A percentile compares a stretch with the other conserved stretches of the same genome.
Conservation (phyloP, 352 stramenopile genomes). For the Phytophthora hibernalis region DNA sequence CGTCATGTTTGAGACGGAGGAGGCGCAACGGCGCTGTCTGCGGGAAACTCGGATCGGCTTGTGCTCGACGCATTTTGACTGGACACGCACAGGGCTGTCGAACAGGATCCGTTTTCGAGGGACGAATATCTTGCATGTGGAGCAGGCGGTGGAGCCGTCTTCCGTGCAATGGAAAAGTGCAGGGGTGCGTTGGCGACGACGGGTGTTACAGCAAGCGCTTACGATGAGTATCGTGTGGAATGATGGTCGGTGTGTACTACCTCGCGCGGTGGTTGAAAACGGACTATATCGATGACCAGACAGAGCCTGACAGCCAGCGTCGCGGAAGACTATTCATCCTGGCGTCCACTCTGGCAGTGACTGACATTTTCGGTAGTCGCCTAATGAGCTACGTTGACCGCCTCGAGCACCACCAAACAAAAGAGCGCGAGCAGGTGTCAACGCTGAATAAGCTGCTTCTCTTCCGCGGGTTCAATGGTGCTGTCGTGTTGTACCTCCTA, state of each 20-base stretch:
- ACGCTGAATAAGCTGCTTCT: slow-evolving; percentile 84
- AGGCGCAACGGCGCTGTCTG: slow-evolving; percentile 62
- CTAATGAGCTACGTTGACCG: slow-evolving; percentile 64
- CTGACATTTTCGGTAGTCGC: slow-evolving; percentile 71
- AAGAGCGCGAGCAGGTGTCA: slow-evolving; percentile 74
- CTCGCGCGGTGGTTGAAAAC: slow-evolving; percentile 51
- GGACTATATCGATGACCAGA: slow-evolving; percentile 39
- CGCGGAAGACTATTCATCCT: slow-evolving; percentile 61
- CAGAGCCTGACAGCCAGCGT: slow-evolving; percentile 33
- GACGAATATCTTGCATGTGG: slow-evolving; percentile 71
- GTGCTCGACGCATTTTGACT: slow-evolving; percentile 55
- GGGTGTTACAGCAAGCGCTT: slow-evolving; percentile 54
- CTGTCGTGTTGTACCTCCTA: slow-evolving; percentile 78
- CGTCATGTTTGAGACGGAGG: slow-evolving; percentile 81
- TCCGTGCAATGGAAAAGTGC: slow-evolving; percentile 80
- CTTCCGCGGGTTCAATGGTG: slow-evolving; percentile 77
- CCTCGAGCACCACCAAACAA: slow-evolving; percentile 68
- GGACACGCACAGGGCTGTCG: slow-evolving; percentile 34
- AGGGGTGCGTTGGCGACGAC: slow-evolving; percentile 44
- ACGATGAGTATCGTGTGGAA: slow-evolving; percentile 53
- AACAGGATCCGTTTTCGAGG: slow-evolving; percentile 66
- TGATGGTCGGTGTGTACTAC: slow-evolving; percentile 68
- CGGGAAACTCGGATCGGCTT: slow-evolving; percentile 57
- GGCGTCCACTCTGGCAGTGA: slow-evolving; percentile 56
- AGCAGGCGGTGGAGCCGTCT: slow-evolving; percentile 69